phyloP scores from a whole-genome alignment of 495 filamentous ascomycete species.

The Podospora didyma region DNA sequence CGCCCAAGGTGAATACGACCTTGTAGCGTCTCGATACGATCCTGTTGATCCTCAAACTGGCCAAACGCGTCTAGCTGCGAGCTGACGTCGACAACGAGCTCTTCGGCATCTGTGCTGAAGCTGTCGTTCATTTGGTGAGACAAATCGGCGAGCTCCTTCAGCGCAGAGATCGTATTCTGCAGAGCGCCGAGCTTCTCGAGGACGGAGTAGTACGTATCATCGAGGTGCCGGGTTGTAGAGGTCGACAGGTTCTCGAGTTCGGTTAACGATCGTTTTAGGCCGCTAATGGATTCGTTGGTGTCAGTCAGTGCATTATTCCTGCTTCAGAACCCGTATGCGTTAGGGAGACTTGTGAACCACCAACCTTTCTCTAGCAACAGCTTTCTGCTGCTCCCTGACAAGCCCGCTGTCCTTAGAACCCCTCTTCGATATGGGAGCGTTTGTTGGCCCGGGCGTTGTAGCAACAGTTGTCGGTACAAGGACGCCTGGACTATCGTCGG shows the following conservation, averaged over 20 bases:
- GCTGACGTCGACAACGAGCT: conserved; percentile 57
- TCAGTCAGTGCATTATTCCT: conserved; percentile 10
- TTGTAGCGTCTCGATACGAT: conserved; percentile 62
- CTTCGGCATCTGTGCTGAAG: conserved; percentile 59
- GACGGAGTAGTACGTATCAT: conserved; percentile 81
- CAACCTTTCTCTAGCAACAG: conserved; percentile 39
- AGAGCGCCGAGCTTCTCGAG: conserved; percentile 71
- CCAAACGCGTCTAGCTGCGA: conserved; percentile 63
- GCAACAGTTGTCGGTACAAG: not conserved
- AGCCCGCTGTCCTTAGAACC: conserved; percentile 29
- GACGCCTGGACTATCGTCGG: conserved; percentile 23
- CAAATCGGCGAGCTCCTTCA: conserved; percentile 65
- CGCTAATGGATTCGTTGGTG: conserved; percentile 19
- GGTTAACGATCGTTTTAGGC: conserved; percentile 37
- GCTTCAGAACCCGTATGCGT: not conserved
- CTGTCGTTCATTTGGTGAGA: conserved; percentile 56
- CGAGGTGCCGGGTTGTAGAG: conserved; percentile 67
- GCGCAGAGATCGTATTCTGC: conserved; percentile 59
- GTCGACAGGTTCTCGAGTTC: conserved; percentile 43
- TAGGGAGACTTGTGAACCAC: conserved; percentile 1
- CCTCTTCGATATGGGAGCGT: conserved; percentile 14
- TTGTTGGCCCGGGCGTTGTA: not conserved
- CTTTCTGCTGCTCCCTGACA: conserved; percentile 38
- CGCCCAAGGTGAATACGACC: conserved; percentile 60
- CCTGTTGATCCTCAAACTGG: conserved; percentile 66